A percentile compares a stretch with the other conserved stretches of the same genome.
Conservation (phyloP, 768 basidiomycete genomes). For the Kwoniella sp. region DNA sequence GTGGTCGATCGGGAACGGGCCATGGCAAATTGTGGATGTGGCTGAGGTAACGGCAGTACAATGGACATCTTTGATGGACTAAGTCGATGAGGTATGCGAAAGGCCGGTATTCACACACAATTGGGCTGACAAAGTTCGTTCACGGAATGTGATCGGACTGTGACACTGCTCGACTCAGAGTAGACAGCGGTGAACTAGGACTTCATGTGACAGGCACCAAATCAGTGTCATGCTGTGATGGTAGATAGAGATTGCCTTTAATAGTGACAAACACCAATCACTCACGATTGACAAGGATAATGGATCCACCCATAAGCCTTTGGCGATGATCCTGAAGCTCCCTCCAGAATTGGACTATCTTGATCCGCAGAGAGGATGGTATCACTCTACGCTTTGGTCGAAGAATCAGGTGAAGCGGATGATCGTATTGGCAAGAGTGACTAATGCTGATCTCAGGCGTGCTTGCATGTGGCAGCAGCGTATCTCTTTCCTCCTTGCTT, state of each 20-base stretch:
- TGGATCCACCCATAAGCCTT: too few species aligned
- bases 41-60: constrained; percentile 24
- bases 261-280: too few species aligned
- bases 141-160: neutral
- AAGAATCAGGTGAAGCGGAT: neutral
- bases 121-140: neutral
- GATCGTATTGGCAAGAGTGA: neutral
- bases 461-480: neutral
- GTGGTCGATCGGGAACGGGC: constrained; percentile 25
- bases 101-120: neutral
- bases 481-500: neutral
- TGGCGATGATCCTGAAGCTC: too few species aligned
- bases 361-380: too few species aligned
- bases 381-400: neutral
- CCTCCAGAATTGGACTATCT: too few species aligned
- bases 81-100: neutral
- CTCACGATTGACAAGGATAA: too few species aligned
- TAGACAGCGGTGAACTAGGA: too few species aligned
- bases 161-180: neutral
- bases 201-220: too few species aligned
- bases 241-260: too few species aligned
- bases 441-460: neutral
- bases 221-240: too few species aligned
- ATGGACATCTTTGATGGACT: constrained; percentile 11
- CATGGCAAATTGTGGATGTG: constrained; percentile 20